These are phyloP conservation scores for Sequoiadendron giganteum DNA, from an alignment of 75 land plant genomes.

Conservation along the genomic window DNA sequence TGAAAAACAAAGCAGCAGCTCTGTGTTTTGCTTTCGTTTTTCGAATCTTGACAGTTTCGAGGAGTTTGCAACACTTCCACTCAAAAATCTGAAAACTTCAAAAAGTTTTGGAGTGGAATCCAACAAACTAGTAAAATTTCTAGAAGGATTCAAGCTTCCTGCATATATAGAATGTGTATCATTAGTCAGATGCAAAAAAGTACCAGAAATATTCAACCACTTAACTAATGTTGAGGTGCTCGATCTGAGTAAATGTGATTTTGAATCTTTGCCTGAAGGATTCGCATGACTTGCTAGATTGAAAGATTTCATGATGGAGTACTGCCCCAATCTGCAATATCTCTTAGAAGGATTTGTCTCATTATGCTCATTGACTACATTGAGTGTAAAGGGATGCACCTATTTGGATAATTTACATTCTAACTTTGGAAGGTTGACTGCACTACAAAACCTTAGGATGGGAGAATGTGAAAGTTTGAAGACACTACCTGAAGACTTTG, in stretches of 20 bases:
- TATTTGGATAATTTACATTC: neutral
- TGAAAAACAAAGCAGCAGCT: too few relatives aligned
- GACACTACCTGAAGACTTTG: neutral
- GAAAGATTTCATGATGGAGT: neutral
- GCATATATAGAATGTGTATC: neutral
- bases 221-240: neutral
- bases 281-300: neutral
- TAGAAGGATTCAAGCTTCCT: neutral
- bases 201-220: neutral
- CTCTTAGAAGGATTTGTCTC: neutral
- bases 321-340: neutral
- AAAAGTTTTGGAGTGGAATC: neutral
- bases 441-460: neutral
- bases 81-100: neutral
- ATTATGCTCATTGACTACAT: neutral
- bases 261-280: neutral
- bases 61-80: neutral
- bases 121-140: neutral
- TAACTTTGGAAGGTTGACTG: neutral
- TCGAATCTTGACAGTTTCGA: neutral
- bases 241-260: neutral
- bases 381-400: neutral
- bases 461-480: neutral
- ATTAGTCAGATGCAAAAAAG: neutral
- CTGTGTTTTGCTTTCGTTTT: neutral